Percentiles rank a stretch among this genome's conserved stretches.
Evolutionary conservation across 257 asterid genomes (phyloP).

Genomic region (Nicotiana otophora): DNA sequence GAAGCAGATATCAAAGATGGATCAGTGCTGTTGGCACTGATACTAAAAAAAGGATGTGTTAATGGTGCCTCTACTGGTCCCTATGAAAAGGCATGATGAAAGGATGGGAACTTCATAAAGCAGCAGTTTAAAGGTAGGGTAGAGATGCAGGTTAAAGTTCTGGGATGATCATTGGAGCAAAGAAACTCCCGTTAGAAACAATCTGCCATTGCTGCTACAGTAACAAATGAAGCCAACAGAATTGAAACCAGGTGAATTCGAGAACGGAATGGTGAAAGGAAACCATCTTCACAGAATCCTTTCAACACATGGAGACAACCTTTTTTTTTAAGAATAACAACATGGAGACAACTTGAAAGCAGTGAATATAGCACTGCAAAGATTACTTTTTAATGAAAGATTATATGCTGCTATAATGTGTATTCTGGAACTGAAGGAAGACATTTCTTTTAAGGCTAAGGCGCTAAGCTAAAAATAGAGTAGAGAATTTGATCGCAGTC

Average conservation of each 20-base stretch:
- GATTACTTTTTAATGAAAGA: not conserved
- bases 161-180: not conserved
- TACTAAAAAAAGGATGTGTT: not conserved
- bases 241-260: not conserved
- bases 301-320: not conserved
- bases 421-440: not conserved
- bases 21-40: not conserved
- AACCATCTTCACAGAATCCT: not conserved
- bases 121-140: not conserved
- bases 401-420: not conserved
- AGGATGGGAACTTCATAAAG: not conserved
- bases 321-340: no score
- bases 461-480: not conserved
- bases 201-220: not conserved
- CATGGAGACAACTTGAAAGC: no score
- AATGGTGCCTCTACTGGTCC: not conserved
- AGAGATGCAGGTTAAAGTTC: not conserved
- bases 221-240: not conserved
- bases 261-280: not conserved
- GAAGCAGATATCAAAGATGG: not conserved
- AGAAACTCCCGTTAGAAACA: not conserved
- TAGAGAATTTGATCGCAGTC: not conserved
- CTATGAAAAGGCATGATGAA: not conserved
- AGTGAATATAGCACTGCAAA: not conserved
- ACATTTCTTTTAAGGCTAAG: not conserved